phyloP scores from a whole-genome alignment of 78 protist genomes.

The Thecamonas trahens region DNA sequence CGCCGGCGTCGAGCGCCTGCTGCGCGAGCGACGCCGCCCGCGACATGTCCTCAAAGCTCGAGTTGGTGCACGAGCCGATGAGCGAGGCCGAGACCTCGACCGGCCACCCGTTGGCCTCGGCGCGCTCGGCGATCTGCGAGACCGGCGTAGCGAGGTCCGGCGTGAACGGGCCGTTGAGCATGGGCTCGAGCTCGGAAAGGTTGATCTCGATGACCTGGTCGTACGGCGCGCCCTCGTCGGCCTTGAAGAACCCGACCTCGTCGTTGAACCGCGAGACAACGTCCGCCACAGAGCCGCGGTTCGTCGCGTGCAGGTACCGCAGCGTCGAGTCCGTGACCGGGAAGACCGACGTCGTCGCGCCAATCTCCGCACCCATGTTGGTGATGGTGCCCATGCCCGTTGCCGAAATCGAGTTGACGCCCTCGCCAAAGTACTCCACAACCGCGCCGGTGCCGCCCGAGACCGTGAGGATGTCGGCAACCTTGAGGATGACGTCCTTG shows the following conservation, averaged over 20 bases:
- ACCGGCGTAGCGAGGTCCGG: constrained; percentile 83
- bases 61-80: constrained; percentile 93
- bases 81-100: constrained; percentile 73
- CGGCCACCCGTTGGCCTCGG: constrained; percentile 79
- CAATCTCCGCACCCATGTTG: constrained; percentile 96
- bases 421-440: constrained; percentile 86
- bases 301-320: constrained; percentile 78
- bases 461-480: constrained; percentile 83
- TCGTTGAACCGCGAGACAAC: background rate
- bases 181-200: constrained; percentile 76
- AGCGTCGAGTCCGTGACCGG: constrained; percentile 81
- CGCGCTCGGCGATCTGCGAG: constrained; percentile 50
- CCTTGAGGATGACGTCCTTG: constrained; percentile 85
- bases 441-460: constrained; percentile 89
- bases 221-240: constrained; percentile 66
- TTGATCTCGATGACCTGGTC: constrained; percentile 83
- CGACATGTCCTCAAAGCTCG: constrained; percentile 88
- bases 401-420: constrained; percentile 77
- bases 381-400: constrained; percentile 94
- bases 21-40: constrained; percentile 72
- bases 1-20: constrained; percentile 71
- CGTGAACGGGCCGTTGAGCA: constrained; percentile 94
- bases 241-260: constrained; percentile 38
- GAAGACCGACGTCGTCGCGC: constrained; percentile 94
- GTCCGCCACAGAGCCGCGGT: constrained; percentile 62